Base-by-base conservation (phyloP, 2,329 filamentous ascomycete species). In the Ophiostoma ulmi region DNA sequence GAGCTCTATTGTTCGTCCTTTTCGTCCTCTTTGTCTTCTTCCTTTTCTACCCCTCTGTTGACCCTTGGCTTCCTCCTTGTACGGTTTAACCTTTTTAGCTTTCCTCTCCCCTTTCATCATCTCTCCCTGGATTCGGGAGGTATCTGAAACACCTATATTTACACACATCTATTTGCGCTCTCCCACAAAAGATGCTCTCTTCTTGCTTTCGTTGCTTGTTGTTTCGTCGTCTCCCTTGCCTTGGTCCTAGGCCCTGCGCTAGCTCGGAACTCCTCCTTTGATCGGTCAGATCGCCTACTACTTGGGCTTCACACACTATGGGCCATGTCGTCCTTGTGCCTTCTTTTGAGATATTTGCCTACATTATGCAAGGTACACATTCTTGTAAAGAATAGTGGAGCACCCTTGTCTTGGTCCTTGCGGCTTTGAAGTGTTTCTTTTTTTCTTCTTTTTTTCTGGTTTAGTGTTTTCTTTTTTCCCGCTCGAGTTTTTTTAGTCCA, bases 371-470 rank as follows among this genome's bases (percentile, higher is more conserved):
- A 58, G 44, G n/a, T 69, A 41, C 67, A 41, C 67, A 66, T 72
- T 72, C 67, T 52, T 72, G 71, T 11, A 52, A 61, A 68, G 63
- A 69, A 70, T 67, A 67, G 71, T 72, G 71, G 71, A 69, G 69
- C n/a, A 63, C 22, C 69, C 63, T 69, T 70, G n/a, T 72, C 63
- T 67, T 69, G n/a, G 67, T 69, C 48, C 48, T 10, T 69, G 69
- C 61, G 63, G 69, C 52, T 26, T 71, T 41, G 64, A 48, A n/a
- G 44, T 69, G 38, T 66, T 17, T 72, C 4, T 17, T 63, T 39
- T 66, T 66, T 13, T 35, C 17, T 55, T 65, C 11, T 31, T 31
- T 39, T 65, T 36, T 39, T 14, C n/a, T 61, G 7, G 35, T n/a
- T 20, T n/a, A 38, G 20, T 65, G 17, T 65, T 65, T 65, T 36